Percentiles rank a stretch among this genome's conserved stretches.
These are phyloP conservation scores for Paspalum notatum DNA, from an alignment of 176 grass and related monocot species.

Conservation along the genomic window DNA sequence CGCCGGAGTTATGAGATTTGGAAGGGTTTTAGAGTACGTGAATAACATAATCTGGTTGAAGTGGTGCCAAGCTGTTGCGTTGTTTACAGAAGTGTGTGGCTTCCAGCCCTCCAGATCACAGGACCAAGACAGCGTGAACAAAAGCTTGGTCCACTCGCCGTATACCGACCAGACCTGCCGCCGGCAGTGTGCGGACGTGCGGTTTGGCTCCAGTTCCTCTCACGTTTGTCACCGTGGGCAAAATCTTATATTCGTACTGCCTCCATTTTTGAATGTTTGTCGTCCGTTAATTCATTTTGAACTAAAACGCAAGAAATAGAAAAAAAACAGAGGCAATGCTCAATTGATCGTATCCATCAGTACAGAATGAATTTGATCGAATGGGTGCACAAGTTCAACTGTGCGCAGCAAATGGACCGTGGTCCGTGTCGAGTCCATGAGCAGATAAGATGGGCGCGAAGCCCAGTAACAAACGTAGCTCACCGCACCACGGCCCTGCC, in stretches of 20 bases:
- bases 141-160: not conserved
- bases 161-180: not conserved
- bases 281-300: too few species aligned
- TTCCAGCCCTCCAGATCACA: not conserved
- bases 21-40: not conserved
- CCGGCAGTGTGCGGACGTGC: not conserved
- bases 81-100: not conserved
- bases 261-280: too few species aligned
- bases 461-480: not conserved
- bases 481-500: not conserved
- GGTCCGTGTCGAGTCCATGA: not conserved
- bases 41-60: not conserved
- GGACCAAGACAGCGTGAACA: not conserved
- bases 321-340: too few species aligned
- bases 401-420: not conserved
- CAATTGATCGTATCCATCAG: too few species aligned
- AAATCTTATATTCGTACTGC: too few species aligned
- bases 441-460: conserved; percentile 35
- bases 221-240: too few species aligned
- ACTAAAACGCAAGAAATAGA: too few species aligned
- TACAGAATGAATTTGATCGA: too few species aligned
- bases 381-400: too few species aligned
- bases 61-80: not conserved
- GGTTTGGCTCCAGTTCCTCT: not conserved
- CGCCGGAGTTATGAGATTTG: not conserved